Evolutionary conservation across 495 filamentous ascomycete species (phyloP), one percentile per base, ranked within the genome.

Genomic region (Penicillium ochrochloron): DNA sequence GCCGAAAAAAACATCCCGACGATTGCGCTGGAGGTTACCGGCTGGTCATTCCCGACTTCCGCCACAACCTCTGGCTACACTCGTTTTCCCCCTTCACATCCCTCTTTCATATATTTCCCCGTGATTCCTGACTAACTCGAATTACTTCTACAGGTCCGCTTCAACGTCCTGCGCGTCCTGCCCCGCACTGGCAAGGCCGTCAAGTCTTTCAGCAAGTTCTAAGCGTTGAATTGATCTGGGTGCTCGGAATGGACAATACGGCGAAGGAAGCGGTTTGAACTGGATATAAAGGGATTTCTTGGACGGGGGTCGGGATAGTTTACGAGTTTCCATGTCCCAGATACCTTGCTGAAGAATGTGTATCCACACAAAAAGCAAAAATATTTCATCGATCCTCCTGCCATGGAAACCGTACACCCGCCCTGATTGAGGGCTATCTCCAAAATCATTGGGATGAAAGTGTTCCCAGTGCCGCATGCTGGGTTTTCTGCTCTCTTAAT

Each of bases 151-250:
- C 61, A 97, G 94, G 92, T 99, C 70, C 95, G 95, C 70, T 99
- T 99, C 92, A 99, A 99, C 85, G 91, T 94, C 75, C 90, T 99
- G 74, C 93, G 94, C 75, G 95, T 98, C 65, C 90, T 97, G 72
- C 95, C 95, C 77, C 88, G 92, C 78, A 97, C 94, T 67, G 94
- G 94, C 79, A 97, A 98, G 89, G 85, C 87, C 66, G 93, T 97
- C 81, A 99, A 99, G 92, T 78, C 88, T 78, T 99, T 99, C 87
- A 82, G 79, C 84, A 98, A 98, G 86, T 99, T 98, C 88, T 99
- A 96, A 80, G 74, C 70, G 74, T 75, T 71, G 61, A 67, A 66
- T 65, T 23, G 54, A 63, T 61, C 64, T 70, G 73, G 73, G 72
- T 78, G 72, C 73, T 76, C 73, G 70, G 70, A 76, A 72, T 67